Base-by-base conservation (phyloP, 169 alveolate genomes). In the Babesia gibsoni region DNA sequence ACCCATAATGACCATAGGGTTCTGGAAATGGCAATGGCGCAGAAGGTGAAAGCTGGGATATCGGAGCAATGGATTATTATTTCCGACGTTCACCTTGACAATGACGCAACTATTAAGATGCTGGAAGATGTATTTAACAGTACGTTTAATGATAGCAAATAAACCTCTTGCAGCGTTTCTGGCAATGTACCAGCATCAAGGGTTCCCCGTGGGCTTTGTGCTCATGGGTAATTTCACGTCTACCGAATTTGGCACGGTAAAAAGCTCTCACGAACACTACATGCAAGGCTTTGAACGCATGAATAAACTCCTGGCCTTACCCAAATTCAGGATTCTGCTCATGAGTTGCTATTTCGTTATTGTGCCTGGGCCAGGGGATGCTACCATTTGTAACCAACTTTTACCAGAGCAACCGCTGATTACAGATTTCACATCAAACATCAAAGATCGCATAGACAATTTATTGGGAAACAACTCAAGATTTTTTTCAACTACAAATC, bases 221-320 rank as follows among this genome's bases (percentile, higher is more conserved):
- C 64, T 86, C 27, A 86, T 86, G 92, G 92, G 92, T 0, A 83
- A 86, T 54, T 86, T 86, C 57, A 67, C 23, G 22, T 78, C 87
- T 48, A 23, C 32, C n/a, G 81, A 12, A 9, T 78, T 56, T 52
- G 46, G 73, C 43, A 16, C 41, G 14, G 45, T 42, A n/a, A 42
- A 46, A 14, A 27, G 20, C 48, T 25, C 48, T 8, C 20, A 14
- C 8, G 77, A 75, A 3, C 23, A n/a, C n/a, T 75, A 75, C 39
- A 18, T 48, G 4, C 27, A 45, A 35, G 84, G 73, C 10, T 75
- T 75, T 35, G 84, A 75, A 30, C 48, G 53, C 8, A 64, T 75
- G 14, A 53, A 59, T 32, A 33, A 10, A 46, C 32, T 75, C 18
- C 67, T 75, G 30, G 25, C 53, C 36, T 52, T 65, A 54, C 64